Evolutionary conservation across 495 filamentous ascomycete genomes (phyloP).

Genomic region (Pseudomonodictys pantanalensis): DNA sequence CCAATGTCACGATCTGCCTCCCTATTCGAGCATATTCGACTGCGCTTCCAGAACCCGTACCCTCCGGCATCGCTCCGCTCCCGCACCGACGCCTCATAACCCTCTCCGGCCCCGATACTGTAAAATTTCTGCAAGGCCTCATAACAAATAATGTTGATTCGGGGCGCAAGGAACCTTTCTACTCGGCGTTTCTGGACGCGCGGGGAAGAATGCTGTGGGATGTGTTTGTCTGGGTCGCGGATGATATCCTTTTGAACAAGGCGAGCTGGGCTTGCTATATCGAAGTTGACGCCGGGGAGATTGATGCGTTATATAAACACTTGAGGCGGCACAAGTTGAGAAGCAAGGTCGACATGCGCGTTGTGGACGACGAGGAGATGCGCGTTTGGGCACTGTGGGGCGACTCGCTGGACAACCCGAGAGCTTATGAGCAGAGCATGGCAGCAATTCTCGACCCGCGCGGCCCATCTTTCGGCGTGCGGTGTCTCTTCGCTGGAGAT

Average conservation of each 20-base stretch:
- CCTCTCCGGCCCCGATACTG: constrained; percentile 71
- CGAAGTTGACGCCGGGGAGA: constrained; percentile 72
- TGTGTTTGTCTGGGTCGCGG: constrained; percentile 74
- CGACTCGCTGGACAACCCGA: constrained; percentile 27
- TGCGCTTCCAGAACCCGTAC: constrained; percentile 40
- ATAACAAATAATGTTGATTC: constrained; percentile 70
- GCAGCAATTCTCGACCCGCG: constrained; percentile 41
- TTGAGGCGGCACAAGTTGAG: constrained; percentile 80
- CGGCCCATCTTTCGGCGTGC: constrained; percentile 65
- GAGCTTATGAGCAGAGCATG: constrained; percentile 16
- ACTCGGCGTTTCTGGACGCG: constrained; percentile 80
- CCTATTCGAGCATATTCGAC: too few relatives aligned
- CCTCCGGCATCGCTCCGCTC: constrained; percentile 54
- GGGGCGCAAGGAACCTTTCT: constrained; percentile 49
- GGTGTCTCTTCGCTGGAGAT: constrained; percentile 32
- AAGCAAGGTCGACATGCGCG: constrained; percentile 66
- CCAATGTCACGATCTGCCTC: too few relatives aligned
- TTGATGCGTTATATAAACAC: constrained; percentile 60
- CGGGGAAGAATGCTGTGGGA: constrained; percentile 81
- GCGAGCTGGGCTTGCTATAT: constrained; percentile 61
- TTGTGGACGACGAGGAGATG: constrained; percentile 61
- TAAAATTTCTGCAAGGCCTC: constrained; percentile 82
- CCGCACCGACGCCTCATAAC: constrained; percentile 72
- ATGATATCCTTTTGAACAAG: constrained; percentile 36
- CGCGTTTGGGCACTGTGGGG: constrained; percentile 64